A percentile compares a stretch with the other conserved stretches of the same genome.
Conservation (phyloP, 176 grass and related monocot species). For the Oropetium thomaeum region DNA sequence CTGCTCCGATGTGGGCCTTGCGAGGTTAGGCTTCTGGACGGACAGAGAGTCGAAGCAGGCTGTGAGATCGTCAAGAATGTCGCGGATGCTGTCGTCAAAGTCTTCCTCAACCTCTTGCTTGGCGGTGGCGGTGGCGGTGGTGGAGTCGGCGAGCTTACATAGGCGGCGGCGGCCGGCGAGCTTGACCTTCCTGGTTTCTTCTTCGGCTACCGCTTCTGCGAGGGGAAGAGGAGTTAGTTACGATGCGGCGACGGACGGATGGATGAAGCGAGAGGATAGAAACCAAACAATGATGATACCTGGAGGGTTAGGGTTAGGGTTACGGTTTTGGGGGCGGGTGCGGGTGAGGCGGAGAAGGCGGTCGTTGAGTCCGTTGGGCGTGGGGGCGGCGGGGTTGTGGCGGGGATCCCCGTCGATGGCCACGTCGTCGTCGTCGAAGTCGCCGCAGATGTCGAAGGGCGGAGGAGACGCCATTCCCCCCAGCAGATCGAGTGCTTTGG, state of each 20-base stretch:
- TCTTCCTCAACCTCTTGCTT: neutral
- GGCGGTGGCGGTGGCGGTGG: neutral
- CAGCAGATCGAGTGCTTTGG: neutral
- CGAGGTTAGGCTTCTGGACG: conserved; percentile 41
- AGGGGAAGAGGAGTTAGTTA: neutral
- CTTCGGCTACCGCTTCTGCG: conserved; percentile 5
- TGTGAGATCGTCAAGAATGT: conserved; percentile 85
- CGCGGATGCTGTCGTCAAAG: conserved; percentile 49
- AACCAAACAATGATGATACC: neutral
- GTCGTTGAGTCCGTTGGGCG: conserved; percentile 86
- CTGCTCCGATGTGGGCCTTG: neutral
- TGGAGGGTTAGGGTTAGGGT: conserved; percentile 12
- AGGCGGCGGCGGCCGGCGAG: conserved; percentile 71
- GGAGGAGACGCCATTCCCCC: conserved; percentile 36
- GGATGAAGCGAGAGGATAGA: neutral
- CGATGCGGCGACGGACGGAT: neutral
- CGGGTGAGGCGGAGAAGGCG: conserved; percentile 55
- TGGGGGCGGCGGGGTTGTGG: conserved; percentile 24
- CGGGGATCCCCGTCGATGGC: neutral
- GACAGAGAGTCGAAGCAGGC: conserved; percentile 61
- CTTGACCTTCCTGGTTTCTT: conserved; percentile 51
- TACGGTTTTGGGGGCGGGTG: conserved; percentile 39
- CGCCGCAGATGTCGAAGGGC: conserved; percentile 25
- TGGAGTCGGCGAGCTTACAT: conserved; percentile 49
- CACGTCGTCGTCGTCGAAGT: conserved; percentile 31